Evolutionary conservation across 2,329 filamentous ascomycete genomes (phyloP), one percentile per base, ranked within the genome.

Genomic region (Colletotrichum gloeosporioides): DNA sequence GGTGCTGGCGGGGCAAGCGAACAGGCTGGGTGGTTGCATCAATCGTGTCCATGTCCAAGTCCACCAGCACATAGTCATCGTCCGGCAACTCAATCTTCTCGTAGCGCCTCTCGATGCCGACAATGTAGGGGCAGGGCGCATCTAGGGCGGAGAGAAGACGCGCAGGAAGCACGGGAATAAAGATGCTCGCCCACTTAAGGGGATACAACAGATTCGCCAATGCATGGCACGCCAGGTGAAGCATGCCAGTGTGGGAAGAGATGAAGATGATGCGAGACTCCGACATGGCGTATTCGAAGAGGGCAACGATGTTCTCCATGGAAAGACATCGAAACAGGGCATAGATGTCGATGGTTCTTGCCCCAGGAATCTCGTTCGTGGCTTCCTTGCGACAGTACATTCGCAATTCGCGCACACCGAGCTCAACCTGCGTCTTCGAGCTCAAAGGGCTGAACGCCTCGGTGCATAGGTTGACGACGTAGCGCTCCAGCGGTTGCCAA

Each of bases 191-290:
- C 96, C 97, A 99, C 78, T 95, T 94, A 69, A 99, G 88, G 9
- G 96, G 96, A 83, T 98, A 99, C 25, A 99, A 87, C 49, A 99
- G 88, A 83, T 93, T 96, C 36, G 92, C 91, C 73, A 99, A 88
- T n/a, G 96, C 96, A 83, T 96, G 93, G 81, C 95, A 98, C 44
- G 96, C 96, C 61, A 99, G 90, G 82, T 99, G 96, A 74, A 99
- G 90, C 97, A 99, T 99, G 67, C 96, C 94, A 3, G 96, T 97
- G 83, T 99, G 96, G 3, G 96, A 98, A 10, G 97, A 99, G 25
- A 99, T 89, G 79, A 99, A 93, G 82, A 99, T 98, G 84, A 99
- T 98, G 75, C 96, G 94, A 61, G 96, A 97, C 86, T 99, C 97
- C 2, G 95, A 92, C 83, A 99, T 90, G 79, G 95, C 95, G 84